Evolutionary conservation across 306 rosid genomes (phyloP).

Genomic region (Quercus glauca): DNA sequence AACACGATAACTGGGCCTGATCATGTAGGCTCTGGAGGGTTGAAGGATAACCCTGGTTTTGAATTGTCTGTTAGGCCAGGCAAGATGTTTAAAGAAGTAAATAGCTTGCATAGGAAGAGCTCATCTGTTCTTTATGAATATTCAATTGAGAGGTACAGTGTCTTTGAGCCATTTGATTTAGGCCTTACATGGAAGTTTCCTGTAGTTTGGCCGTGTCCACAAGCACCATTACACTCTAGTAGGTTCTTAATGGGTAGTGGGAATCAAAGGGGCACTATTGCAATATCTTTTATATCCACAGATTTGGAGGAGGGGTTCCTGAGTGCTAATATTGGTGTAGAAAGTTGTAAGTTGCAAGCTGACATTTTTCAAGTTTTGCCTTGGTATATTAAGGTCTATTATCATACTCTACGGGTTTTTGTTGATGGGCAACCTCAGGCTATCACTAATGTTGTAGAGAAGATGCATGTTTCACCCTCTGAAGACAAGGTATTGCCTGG

Average conservation of each 20-base stretch:
- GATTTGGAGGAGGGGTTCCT: slow-evolving; percentile 37
- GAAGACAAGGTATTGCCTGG: slow-evolving; percentile 95
- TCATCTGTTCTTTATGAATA: slow-evolving; percentile 62
- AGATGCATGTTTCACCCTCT: slow-evolving; percentile 81
- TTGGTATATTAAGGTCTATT: slow-evolving; percentile 93
- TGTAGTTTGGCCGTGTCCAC: slow-evolving; percentile 68
- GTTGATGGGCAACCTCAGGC: slow-evolving; percentile 55
- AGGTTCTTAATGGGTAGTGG: slow-evolving; percentile 92
- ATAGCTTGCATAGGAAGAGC: slow-evolving; percentile 20
- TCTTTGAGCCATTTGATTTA: slow-evolving; percentile 64
- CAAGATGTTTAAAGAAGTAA: slow-evolving; percentile 53
- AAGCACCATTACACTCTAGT: slow-evolving; percentile 75
- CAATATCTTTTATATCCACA: slow-evolving; percentile 75
- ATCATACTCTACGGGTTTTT: slow-evolving; percentile 64
- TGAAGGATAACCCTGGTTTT: slow-evolving; percentile 46
- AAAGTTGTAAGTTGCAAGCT: slow-evolving; percentile 66
- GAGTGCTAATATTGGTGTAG: slow-evolving; percentile 33
- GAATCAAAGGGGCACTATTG: slow-evolving; percentile 92
- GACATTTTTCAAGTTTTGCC: slow-evolving; percentile 91
- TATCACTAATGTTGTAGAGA: slow-evolving; percentile 59
- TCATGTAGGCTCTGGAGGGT: slow-evolving; percentile 38
- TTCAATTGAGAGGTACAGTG: slow-evolving; percentile 48
- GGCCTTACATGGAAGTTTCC: slow-evolving; percentile 77
- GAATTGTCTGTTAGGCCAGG: slow-evolving; percentile 70
- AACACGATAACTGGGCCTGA: slow-evolving; percentile 25